Evolutionary conservation across 108 stramenopile species (phyloP).

Genomic region (Pseudonitzschia delicatissima): DNA sequence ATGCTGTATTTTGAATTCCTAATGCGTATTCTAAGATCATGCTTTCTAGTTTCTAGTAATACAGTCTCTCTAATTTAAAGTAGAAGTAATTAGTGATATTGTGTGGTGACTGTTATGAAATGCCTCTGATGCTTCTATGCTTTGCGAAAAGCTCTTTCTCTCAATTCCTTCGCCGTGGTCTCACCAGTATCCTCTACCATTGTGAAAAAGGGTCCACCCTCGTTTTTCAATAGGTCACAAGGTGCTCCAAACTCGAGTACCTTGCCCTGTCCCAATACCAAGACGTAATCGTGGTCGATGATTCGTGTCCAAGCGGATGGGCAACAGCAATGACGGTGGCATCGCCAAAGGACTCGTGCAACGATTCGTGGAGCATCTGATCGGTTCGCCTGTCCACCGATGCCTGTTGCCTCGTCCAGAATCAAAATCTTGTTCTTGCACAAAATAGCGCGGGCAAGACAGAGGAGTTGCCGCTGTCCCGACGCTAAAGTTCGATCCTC

Average conservation of each 20-base stretch:
- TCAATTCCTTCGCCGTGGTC: conserved; percentile 27
- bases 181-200: conserved; percentile 53
- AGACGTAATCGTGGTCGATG: conserved; percentile 85
- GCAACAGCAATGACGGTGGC: conserved; percentile 93
- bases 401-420: conserved; percentile 92
- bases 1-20: no score
- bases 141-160: conserved; percentile 22
- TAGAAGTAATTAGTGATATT: no score
- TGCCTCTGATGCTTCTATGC: no score
- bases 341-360: conserved; percentile 60
- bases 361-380: conserved; percentile 77
- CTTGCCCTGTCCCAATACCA: conserved; percentile 87
- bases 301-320: conserved; percentile 93
- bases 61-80: no score
- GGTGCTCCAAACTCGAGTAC: conserved; percentile 90
- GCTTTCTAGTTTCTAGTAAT: no score
- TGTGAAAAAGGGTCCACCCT: conserved; percentile 47
- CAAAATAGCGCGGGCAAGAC: conserved; percentile 90
- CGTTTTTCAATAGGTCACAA: conserved; percentile 50
- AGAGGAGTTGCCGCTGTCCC: conserved; percentile 95
- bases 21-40: no score
- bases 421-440: conserved; percentile 76
- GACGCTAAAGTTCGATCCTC: conserved; percentile 88
- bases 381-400: conserved; percentile 87
- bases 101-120: no score